Evolutionary conservation across 495 filamentous ascomycete genomes (phyloP), one percentile per base, ranked within the genome.

Genomic region (Umbilicaria muhlenbergii): DNA sequence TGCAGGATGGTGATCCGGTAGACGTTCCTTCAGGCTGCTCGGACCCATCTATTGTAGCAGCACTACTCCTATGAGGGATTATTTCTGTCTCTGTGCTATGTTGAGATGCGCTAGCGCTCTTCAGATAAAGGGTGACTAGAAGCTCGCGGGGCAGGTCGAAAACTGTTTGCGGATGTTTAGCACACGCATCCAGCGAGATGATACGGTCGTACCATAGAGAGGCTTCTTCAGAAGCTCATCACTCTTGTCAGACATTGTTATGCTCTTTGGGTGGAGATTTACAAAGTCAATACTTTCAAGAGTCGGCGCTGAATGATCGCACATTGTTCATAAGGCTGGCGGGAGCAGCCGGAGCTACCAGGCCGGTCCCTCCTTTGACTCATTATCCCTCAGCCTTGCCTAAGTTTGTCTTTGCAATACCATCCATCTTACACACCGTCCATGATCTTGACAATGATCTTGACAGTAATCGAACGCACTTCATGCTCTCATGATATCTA

Each of bases 71-170:
- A 3, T 32, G 12, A 41, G 58, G 52, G 28, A 56, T 35, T 12
- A 36, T 49, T 13, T 55, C 50, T 40, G 60, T 53, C 18, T 50
- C 39, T 42, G 60, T 36, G 14, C 55, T 52, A 37, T 55, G 50
- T 40, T 66, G 59, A 39, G 58, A 51, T 34, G 55, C 56, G 40
- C 45, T 64, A 43, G 17, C 17, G 35, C 42, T 57, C 61, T 80
- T 85, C 41, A 70, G 62, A 16, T 68, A 59, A 44, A 98, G 63
- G 7, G 80, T 83, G 35, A 64, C 57, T 39, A 95, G 73, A 47
- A 95, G 69, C 56, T 86, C 78, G 43, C 67, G 58, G 10, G 89
- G 87, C 17, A 98, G 74, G 57, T 94, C 81, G 59, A 89, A 98
- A 36, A 94, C 83, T 87, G 51, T 34, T 16, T 14, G 17, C 33